A percentile compares a stretch with the other conserved stretches of the same genome.
Evolutionary conservation across 768 basidiomycete species (phyloP).

Genomic region (Lactarius akahatsu): DNA sequence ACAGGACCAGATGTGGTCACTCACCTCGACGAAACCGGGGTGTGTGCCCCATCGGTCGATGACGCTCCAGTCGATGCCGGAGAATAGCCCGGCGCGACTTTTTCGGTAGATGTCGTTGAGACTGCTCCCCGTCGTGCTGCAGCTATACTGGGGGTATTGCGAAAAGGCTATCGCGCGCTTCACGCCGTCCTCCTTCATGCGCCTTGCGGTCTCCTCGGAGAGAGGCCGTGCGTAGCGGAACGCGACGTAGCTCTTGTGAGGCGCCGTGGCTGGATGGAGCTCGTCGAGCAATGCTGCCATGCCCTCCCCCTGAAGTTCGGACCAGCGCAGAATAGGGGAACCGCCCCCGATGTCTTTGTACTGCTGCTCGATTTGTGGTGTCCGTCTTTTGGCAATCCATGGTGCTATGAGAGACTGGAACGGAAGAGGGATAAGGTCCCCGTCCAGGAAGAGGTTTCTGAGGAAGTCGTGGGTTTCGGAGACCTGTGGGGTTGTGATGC

Average conservation of each 20-base stretch:
- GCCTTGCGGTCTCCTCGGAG: constrained; percentile 75
- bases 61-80: constrained; percentile 88
- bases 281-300: constrained; percentile 94
- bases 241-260: constrained; percentile 94
- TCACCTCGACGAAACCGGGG: constrained; percentile 89
- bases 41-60: constrained; percentile 98
- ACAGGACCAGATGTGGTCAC: constrained; percentile 30
- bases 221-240: constrained; percentile 93
- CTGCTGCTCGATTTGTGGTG: constrained; percentile 92
- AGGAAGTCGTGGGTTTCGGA: constrained; percentile 92
- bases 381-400: constrained; percentile 81
- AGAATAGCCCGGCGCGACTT: constrained; percentile 60
- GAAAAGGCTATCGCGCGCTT: constrained; percentile 92
- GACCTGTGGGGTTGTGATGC: constrained; percentile 50
- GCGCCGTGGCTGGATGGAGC: constrained; percentile 87
- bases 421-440: constrained; percentile 93
- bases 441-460: constrained; percentile 85
- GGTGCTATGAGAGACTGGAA: constrained; percentile 89
- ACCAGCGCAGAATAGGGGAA: constrained; percentile 92
- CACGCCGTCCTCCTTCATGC: constrained; percentile 90
- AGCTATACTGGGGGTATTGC: constrained; percentile 98
- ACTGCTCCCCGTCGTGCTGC: constrained; percentile 97
- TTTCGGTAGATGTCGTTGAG: constrained; percentile 85
- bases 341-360: constrained; percentile 95
- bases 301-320: constrained; percentile 80